Evolutionary conservation across 805 yeast species (phyloP), one percentile per base, ranked within the genome.

Genomic region (Kuraishia molischiana): DNA sequence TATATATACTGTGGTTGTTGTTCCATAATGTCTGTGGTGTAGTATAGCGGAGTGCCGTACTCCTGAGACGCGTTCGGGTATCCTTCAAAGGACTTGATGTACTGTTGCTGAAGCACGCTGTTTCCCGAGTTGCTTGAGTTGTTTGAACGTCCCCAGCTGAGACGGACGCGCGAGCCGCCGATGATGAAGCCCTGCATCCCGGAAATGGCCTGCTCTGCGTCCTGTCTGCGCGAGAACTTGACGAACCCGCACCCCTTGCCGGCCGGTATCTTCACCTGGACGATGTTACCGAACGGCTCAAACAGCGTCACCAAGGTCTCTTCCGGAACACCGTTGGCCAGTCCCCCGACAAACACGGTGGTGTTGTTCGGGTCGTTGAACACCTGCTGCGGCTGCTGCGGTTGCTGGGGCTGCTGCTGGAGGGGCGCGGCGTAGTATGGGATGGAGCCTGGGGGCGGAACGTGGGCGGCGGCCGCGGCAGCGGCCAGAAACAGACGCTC

Each of bases 241-340:
- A 83, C 79, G 56, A 82, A 81, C 1, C 89, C 94, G 61, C 90
- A 81, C 41, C 83, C 82, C 51, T 82, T 83, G 11, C 86, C 85
- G 1, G 75, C 78, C 5, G 90, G 90, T 34, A 83, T 79, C 50
- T 79, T 81, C 32, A 83, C 80, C 45, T 77, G 79, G 20, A 69
- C 58, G 26, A 83, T 77, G 15, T 62, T 55, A n/a, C 94, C 94
- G 60, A 79, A 82, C 14, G 86, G 85, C 54, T 74, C 73, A 57
- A 83, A 83, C 15, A 82, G 53, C 0, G 76, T 64, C 38, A 67
- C 66, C 26, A 83, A 56, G 3, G 84, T 74, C 33, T 67, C 72
- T 47, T 81, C 92, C 11, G 69, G 61, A 22, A 79, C 76, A 35
- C 77, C 77, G 18, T 69, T 60, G n/a, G 81, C 76, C 29, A 83